phyloP scores from a whole-genome alignment of 2,329 filamentous ascomycete genomes.

The Alternaria viburni region DNA sequence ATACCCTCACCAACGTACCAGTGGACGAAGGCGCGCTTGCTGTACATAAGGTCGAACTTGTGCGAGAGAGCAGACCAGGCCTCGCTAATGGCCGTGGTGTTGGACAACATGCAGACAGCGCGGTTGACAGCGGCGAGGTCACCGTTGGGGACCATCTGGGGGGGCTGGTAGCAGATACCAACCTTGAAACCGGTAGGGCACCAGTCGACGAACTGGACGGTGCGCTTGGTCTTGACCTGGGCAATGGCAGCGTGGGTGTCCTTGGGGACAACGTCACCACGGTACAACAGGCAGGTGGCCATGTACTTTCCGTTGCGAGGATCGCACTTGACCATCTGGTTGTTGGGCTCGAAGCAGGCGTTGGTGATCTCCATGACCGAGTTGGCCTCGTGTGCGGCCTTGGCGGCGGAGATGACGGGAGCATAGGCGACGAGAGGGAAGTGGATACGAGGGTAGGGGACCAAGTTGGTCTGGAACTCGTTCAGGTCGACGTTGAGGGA shows the following conservation, averaged over 20 bases:
- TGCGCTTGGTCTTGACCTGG: slow-evolving; percentile 98
- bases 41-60: slow-evolving; percentile 99
- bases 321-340: slow-evolving; percentile 99
- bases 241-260: slow-evolving; percentile 92
- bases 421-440: slow-evolving; percentile 98
- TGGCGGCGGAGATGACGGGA: slow-evolving; percentile 91
- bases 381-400: slow-evolving; percentile 97
- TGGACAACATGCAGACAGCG: slow-evolving; percentile 98
- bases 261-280: slow-evolving; percentile 96
- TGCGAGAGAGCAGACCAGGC: slow-evolving; percentile 94
- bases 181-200: slow-evolving; percentile 99
- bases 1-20: slow-evolving; percentile 99
- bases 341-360: slow-evolving; percentile 99
- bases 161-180: slow-evolving; percentile 99
- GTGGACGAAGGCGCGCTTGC: slow-evolving; percentile 99
- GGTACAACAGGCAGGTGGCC: slow-evolving; percentile 97
- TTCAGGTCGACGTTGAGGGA: slow-evolving; percentile 99
- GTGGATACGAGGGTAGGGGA: slow-evolving; percentile 98
- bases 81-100: slow-evolving; percentile 98
- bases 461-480: slow-evolving; percentile 99
- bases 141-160: slow-evolving; percentile 93
- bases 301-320: slow-evolving; percentile 99
- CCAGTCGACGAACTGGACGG: slow-evolving; percentile 99
- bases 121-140: slow-evolving; percentile 98
- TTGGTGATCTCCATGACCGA: slow-evolving; percentile 98